A percentile compares a stretch with the other conserved stretches of the same genome.
Evolutionary conservation across 2,329 filamentous ascomycete genomes (phyloP).

Genomic region (Nemania sp.): DNA sequence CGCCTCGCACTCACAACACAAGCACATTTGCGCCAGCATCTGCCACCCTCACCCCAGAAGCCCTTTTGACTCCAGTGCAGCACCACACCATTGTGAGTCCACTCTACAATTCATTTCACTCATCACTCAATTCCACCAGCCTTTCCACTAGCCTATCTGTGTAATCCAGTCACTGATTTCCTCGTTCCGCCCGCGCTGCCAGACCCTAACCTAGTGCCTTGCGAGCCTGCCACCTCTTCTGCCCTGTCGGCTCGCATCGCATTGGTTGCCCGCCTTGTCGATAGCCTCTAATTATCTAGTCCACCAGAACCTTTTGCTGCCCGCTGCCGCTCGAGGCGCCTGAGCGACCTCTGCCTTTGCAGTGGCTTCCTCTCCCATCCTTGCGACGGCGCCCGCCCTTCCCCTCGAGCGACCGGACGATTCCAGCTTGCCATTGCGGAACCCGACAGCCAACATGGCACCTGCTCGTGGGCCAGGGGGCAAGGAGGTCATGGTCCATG

Average conservation of each 20-base stretch:
- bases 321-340: constrained; percentile 7
- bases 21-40: constrained; percentile 7
- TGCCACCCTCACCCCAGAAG: neutral
- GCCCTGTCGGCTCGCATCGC: neutral
- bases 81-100: too few relatives aligned
- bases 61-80: too few relatives aligned
- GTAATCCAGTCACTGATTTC: neutral
- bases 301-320: neutral
- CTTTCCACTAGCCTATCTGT: too few relatives aligned
- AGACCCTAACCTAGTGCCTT: neutral
- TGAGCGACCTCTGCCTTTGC: constrained; percentile 20
- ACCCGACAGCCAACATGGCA: constrained; percentile 33
- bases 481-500: constrained; percentile 38
- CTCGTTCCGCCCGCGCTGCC: neutral
- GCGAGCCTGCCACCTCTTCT: neutral
- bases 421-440: constrained; percentile 12
- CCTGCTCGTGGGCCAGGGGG: constrained; percentile 35
- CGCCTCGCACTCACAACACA: constrained; percentile 7
- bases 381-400: neutral
- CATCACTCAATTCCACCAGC: too few relatives aligned
- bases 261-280: neutral
- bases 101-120: too few relatives aligned
- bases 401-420: neutral
- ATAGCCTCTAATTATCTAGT: neutral
- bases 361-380: constrained; percentile 12